Evolutionary conservation across 2,329 filamentous ascomycete species (phyloP).

Genomic region (Ascochyta viciae-villosae): DNA sequence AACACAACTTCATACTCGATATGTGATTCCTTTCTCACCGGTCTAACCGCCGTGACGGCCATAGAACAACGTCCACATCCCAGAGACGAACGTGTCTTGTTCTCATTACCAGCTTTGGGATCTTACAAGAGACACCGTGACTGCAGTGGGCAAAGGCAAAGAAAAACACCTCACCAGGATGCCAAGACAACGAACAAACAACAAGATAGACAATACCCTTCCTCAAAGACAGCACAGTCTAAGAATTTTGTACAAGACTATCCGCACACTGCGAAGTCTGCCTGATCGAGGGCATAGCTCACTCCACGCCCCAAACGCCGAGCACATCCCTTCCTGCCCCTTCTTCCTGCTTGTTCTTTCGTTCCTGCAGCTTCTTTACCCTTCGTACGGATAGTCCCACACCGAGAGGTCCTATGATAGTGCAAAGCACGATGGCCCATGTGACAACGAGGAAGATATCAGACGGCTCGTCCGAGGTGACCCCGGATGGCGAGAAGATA

Average conservation of each 20-base stretch:
- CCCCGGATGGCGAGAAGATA: slow-evolving; percentile 50
- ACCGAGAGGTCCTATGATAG: slow-evolving; percentile 61
- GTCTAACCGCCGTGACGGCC: not conserved
- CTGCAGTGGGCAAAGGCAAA: not conserved
- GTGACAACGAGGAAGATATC: slow-evolving; percentile 62
- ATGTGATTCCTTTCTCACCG: not conserved
- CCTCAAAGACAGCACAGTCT: not conserved
- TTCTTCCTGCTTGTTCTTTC: slow-evolving; percentile 38
- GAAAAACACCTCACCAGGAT: not conserved
- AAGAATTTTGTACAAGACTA: not conserved
- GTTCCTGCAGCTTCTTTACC: slow-evolving; percentile 52
- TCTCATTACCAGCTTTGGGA: not conserved
- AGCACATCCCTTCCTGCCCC: slow-evolving; percentile 52
- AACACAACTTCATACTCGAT: not conserved
- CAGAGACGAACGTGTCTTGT: not conserved
- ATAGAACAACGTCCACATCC: not conserved
- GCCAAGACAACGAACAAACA: not conserved
- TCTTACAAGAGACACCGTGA: not conserved
- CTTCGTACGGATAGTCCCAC: slow-evolving; percentile 59
- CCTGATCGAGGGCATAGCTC: not conserved
- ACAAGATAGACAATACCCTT: not conserved
- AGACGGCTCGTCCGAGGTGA: slow-evolving; percentile 36
- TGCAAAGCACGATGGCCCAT: slow-evolving; percentile 65
- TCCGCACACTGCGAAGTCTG: not conserved
- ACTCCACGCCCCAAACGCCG: slow-evolving; percentile 54